phyloP scores from a whole-genome alignment of 2,329 filamentous ascomycete species.

The Sphaerulina populicola region DNA sequence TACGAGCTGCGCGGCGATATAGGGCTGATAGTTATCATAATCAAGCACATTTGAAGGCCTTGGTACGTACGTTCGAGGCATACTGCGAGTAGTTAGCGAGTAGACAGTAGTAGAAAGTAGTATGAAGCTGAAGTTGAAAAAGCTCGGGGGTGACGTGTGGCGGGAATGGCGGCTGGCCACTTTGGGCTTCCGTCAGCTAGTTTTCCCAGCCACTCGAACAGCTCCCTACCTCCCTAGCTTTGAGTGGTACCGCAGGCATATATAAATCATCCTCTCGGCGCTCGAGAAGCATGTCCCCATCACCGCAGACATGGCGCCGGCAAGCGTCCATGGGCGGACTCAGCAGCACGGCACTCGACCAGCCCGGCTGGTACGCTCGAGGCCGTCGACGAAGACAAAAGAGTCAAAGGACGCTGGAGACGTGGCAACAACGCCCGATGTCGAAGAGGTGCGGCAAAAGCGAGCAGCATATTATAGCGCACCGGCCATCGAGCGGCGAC shows the following conservation, averaged over 20 bases:
- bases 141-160: too few relatives aligned
- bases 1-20: too few relatives aligned
- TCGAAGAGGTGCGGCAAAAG: conserved; percentile 35
- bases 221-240: conserved; percentile 2
- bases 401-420: conserved; percentile 12
- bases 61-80: too few relatives aligned
- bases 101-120: too few relatives aligned
- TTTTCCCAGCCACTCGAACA: conserved; percentile 2
- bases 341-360: conserved; percentile 13
- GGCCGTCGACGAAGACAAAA: conserved; percentile 14
- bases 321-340: conserved; percentile 20
- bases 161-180: too few relatives aligned
- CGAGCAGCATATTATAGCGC: conserved; percentile 33
- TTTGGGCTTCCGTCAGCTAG: background rate
- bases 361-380: conserved; percentile 13
- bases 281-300: background rate
- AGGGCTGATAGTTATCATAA: too few relatives aligned
- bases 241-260: background rate
- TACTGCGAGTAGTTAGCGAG: too few relatives aligned
- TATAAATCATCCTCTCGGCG: background rate
- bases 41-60: too few relatives aligned
- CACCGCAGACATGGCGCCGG: conserved; percentile 14
- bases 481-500: conserved; percentile 9
- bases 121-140: too few relatives aligned
- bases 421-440: conserved; percentile 29